Conservation (phyloP, 345 rosid species). For the Brassica carinata region DNA sequence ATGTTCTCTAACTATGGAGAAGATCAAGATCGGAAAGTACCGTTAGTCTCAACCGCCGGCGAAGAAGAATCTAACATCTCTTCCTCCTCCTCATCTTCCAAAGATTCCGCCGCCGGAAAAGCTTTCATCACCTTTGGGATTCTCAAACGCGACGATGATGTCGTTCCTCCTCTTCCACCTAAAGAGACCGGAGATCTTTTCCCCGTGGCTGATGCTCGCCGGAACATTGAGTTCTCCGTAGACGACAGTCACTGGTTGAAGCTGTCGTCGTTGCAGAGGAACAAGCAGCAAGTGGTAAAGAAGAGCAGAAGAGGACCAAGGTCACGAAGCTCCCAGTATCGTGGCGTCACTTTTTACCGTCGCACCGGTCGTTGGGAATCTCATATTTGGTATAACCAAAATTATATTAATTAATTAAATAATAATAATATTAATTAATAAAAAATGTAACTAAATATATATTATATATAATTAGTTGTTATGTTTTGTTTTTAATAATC, state of each 20-base stretch:
- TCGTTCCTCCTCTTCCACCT: slow-evolving; percentile 23
- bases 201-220: slow-evolving; percentile 23
- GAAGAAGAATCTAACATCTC: slow-evolving; percentile 24
- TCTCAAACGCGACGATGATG: slow-evolving; percentile 39
- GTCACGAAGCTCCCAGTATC: slow-evolving; percentile 92
- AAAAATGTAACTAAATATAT: no score
- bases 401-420: background rate
- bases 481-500: background rate
- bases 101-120: slow-evolving; percentile 20
- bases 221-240: slow-evolving; percentile 12
- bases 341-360: slow-evolving; percentile 97
- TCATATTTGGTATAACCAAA: slow-evolving; percentile 74
- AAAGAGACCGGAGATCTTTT: slow-evolving; percentile 41
- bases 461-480: background rate
- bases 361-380: slow-evolving; percentile 99
- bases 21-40: slow-evolving; percentile 40
- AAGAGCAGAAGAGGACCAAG: slow-evolving; percentile 90
- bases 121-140: slow-evolving; percentile 43
- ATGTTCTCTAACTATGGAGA: slow-evolving; percentile 27
- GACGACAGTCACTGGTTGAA: slow-evolving; percentile 39
- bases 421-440: no score
- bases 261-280: slow-evolving; percentile 31
- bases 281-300: slow-evolving; percentile 27
- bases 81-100: slow-evolving; percentile 10
- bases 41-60: slow-evolving; percentile 7